These are phyloP conservation scores for Exutisphaerella laricina DNA, from an alignment of 2,329 filamentous ascomycete species.

Conservation along the genomic window DNA sequence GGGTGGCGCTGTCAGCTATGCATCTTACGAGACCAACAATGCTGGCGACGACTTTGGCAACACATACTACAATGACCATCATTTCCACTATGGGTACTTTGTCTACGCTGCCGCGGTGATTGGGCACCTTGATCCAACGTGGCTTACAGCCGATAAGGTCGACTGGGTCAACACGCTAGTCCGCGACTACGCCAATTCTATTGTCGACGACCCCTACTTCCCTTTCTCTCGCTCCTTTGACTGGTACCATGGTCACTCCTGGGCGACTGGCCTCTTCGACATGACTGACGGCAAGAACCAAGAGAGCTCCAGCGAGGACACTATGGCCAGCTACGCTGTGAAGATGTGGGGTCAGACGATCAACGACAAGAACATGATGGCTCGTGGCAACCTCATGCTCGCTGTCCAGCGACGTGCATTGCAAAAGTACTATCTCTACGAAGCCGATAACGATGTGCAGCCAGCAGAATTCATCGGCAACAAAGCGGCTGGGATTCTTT, in stretches of 20 bases:
- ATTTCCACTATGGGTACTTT: slow-evolving; percentile 73
- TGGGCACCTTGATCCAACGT: slow-evolving; percentile 67
- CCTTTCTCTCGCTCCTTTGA: slow-evolving; percentile 81
- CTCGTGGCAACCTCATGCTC: slow-evolving; percentile 75
- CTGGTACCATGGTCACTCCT: slow-evolving; percentile 92
- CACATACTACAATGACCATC: slow-evolving; percentile 68
- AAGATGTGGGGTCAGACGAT: slow-evolving; percentile 88
- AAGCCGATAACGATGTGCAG: slow-evolving; percentile 61
- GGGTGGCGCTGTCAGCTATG: slow-evolving; percentile 75
- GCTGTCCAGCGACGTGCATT: slow-evolving; percentile 69
- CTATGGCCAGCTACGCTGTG: slow-evolving; percentile 77
- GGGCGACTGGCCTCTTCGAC: slow-evolving; percentile 76
- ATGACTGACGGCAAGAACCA: slow-evolving; percentile 71
- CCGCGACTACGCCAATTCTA: slow-evolving; percentile 77
- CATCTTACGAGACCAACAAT: slow-evolving; percentile 71
- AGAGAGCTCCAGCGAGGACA: slow-evolving; percentile 87
- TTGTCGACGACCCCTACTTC: slow-evolving; percentile 64
- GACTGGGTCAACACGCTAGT: slow-evolving; percentile 78
- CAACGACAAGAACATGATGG: slow-evolving; percentile 73
- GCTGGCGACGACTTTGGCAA: slow-evolving; percentile 81
- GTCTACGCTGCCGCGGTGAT: slow-evolving; percentile 82
- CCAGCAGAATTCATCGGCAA: slow-evolving; percentile 75
- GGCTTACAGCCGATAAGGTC: slow-evolving; percentile 63
- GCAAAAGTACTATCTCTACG: slow-evolving; percentile 77
- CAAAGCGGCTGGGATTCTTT: slow-evolving; percentile 60